A percentile compares a stretch with the other conserved stretches of the same genome.
Conservation (phyloP, 129 eudicot genomes). For the Smallanthus sonchifolius region DNA sequence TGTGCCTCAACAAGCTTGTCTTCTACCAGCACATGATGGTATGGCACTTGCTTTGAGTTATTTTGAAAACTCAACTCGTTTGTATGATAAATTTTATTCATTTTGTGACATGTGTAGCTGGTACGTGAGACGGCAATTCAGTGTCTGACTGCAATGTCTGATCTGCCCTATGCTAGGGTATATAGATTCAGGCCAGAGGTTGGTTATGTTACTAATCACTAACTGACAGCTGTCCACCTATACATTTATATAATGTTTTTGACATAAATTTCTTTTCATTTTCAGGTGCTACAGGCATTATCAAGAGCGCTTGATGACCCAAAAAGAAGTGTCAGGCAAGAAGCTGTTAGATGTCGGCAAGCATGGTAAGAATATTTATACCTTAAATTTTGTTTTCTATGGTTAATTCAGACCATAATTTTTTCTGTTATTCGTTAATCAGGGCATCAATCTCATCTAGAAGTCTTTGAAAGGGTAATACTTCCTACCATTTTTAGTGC, state of each 20-base stretch:
- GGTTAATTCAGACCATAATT: neutral
- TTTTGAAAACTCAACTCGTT: neutral
- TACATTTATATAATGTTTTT: neutral
- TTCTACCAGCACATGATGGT: slow-evolving; percentile 78
- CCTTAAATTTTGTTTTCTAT: neutral
- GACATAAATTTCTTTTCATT: neutral
- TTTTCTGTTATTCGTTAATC: neutral
- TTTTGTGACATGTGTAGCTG: slow-evolving; percentile 42
- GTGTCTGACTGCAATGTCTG: slow-evolving; percentile 81
- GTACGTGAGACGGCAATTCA: slow-evolving; percentile 86
- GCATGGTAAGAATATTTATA: slow-evolving; percentile 61
- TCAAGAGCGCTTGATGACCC: slow-evolving; percentile 75
- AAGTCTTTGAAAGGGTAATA: slow-evolving; percentile 38
- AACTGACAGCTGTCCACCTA: neutral
- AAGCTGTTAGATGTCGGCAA: slow-evolving; percentile 90
- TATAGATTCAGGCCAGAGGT: slow-evolving; percentile 90
- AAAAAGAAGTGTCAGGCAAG: slow-evolving; percentile 87
- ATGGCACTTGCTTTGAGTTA: slow-evolving; percentile 2
- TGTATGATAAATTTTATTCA: neutral
- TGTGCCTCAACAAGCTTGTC: slow-evolving; percentile 54
- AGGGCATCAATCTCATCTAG: slow-evolving; percentile 72
- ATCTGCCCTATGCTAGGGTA: slow-evolving; percentile 64
- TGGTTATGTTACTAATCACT: slow-evolving; percentile 5
- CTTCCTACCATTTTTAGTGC: neutral
- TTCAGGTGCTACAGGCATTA: slow-evolving; percentile 65